Evolutionary conservation across 441 rosid species (phyloP).

Genomic region (Gossypium davidsonii): DNA sequence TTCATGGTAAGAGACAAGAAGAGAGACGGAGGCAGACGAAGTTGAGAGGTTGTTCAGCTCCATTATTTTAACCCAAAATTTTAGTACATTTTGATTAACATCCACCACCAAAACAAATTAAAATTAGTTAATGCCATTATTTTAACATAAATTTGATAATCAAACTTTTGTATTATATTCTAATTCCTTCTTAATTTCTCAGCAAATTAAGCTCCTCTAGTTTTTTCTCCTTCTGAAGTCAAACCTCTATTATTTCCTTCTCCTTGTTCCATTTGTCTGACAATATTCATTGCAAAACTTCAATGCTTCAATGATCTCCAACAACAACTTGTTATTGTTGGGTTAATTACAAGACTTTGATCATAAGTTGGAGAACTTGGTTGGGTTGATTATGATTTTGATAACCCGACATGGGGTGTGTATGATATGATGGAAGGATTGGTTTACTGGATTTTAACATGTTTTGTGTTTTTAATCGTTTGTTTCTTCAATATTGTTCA

Average conservation of each 20-base stretch:
- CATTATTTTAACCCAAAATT: constrained; percentile 16
- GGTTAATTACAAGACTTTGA: not conserved
- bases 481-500: constrained; percentile 31
- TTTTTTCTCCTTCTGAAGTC: constrained; percentile 38
- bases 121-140: constrained; percentile 1
- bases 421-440: constrained; percentile 46
- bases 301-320: not conserved
- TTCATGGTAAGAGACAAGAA: constrained; percentile 43
- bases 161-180: constrained; percentile 28
- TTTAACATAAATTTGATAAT: constrained; percentile 21
- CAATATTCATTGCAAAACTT: not conserved
- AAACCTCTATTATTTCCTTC: constrained; percentile 34
- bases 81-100: constrained; percentile 9
- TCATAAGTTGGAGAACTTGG: constrained; percentile 8
- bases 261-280: constrained; percentile 12
- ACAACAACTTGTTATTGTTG: not conserved
- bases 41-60: constrained; percentile 37
- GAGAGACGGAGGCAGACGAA: constrained; percentile 40
- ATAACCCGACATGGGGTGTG: constrained; percentile 33
- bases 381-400: constrained; percentile 26
- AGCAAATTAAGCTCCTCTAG: constrained; percentile 20
- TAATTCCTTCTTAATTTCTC: constrained; percentile 25
- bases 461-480: constrained; percentile 18
- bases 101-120: constrained; percentile 15
- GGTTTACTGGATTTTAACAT: constrained; percentile 25